These are phyloP conservation scores for Exophiala sp. DNA, from an alignment of 2,329 filamentous ascomycete species.

Conservation along the genomic window DNA sequence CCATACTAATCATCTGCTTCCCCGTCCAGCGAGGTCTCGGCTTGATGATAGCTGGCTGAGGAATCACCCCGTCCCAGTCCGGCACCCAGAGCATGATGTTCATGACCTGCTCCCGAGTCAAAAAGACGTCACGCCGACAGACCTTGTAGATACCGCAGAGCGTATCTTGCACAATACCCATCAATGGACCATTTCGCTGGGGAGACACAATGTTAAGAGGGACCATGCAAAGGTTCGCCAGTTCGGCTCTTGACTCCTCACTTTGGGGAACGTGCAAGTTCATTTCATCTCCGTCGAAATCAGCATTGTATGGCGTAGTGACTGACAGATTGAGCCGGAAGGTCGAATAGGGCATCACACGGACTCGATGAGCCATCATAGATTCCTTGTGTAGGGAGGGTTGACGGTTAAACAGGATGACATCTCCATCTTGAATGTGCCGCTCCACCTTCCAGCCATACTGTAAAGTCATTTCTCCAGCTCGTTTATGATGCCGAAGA, in stretches of 20 bases:
- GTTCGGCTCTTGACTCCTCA: conserved; percentile 91
- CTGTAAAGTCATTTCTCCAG: conserved; percentile 76
- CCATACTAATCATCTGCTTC: conserved; percentile 94
- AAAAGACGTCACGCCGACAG: conserved; percentile 83
- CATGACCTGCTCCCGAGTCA: conserved; percentile 89
- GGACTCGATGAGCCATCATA: conserved; percentile 98
- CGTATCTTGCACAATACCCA: conserved; percentile 99
- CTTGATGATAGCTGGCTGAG: conserved; percentile 87
- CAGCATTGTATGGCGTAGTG: conserved; percentile 97
- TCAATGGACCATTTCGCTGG: conserved; percentile 90
- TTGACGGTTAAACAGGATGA: conserved; percentile 99
- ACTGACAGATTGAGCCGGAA: conserved; percentile 97
- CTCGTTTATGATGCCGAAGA: conserved; percentile 83
- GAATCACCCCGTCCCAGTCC: conserved; percentile 92
- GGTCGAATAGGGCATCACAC: conserved; percentile 98
- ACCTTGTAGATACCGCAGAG: conserved; percentile 96
- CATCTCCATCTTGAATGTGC: conserved; percentile 91
- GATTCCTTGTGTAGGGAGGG: conserved; percentile 99
- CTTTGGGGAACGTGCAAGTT: conserved; percentile 98
- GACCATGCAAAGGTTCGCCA: conserved; percentile 94
- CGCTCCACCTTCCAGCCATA: conserved; percentile 99
- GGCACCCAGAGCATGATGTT: conserved; percentile 97
- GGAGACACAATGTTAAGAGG: conserved; percentile 97
- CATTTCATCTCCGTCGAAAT: conserved; percentile 99
- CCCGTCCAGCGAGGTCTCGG: conserved; percentile 92